These are phyloP conservation scores for Cercospora sp. DNA, from an alignment of 2,329 filamentous ascomycete species.

Conservation along the genomic window DNA sequence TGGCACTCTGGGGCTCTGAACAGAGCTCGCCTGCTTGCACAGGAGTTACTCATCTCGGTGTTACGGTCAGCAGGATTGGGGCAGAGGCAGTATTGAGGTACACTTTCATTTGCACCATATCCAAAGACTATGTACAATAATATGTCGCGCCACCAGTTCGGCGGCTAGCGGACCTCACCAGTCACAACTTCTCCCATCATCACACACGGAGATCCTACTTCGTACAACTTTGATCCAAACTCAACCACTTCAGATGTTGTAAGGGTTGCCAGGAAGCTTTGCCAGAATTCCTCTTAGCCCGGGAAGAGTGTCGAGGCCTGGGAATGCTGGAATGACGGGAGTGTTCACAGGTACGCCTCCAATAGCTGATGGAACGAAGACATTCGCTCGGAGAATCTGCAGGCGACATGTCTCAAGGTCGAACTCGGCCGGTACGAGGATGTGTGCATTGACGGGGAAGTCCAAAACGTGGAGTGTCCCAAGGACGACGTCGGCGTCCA, in stretches of 20 bases:
- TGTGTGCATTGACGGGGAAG: conserved; percentile 6
- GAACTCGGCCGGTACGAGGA: conserved; percentile 11
- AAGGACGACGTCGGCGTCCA: conserved; percentile 12
- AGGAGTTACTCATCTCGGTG: not conserved
- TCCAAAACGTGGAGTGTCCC: conserved; percentile 1
- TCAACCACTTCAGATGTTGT: not conserved
- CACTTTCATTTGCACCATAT: not conserved
- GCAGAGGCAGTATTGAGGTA: not conserved
- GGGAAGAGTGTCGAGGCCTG: conserved; percentile 13
- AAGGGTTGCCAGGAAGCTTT: not conserved
- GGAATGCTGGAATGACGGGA: conserved; percentile 6
- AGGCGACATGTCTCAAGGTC: conserved; percentile 3
- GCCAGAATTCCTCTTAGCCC: conserved; percentile 6
- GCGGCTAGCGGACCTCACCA: not conserved
- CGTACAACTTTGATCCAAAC: not conserved
- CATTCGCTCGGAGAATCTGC: not conserved
- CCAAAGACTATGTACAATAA: not conserved
- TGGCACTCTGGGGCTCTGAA: not conserved
- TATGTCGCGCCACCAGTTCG: not conserved
- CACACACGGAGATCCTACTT: not conserved
- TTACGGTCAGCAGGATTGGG: not conserved
- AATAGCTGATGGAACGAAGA: not conserved
- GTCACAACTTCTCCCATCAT: not conserved
- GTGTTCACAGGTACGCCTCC: conserved; percentile 9
- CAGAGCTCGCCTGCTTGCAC: not conserved